phyloP scores from a whole-genome alignment of 129 eudicot genomes.

The Saposhnikovia divaricata region DNA sequence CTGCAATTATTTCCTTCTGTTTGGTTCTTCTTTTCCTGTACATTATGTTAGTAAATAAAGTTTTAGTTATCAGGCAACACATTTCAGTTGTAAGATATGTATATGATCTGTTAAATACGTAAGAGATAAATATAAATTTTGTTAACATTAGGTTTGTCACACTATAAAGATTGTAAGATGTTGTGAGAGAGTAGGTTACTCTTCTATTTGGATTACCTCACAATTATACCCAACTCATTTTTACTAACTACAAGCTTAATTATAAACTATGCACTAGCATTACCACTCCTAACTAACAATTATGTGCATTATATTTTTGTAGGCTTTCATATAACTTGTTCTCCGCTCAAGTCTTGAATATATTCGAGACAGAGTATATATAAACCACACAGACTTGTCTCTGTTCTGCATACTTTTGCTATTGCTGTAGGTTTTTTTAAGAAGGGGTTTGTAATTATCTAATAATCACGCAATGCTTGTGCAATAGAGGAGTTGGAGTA shows the following conservation, averaged over 20 bases:
- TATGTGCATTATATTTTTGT: not conserved
- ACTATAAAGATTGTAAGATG: not conserved
- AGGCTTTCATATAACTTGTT: not conserved
- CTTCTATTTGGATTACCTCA: not conserved
- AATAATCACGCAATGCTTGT: not conserved
- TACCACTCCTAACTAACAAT: not conserved
- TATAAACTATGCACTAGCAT: not conserved
- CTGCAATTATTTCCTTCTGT: not conserved
- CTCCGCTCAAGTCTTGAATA: not conserved
- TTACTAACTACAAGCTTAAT: too few relatives aligned
- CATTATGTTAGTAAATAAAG: not conserved
- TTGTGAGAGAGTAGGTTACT: conserved; percentile 3
- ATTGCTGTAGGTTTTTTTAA: not conserved
- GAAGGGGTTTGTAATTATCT: not conserved
- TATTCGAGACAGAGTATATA: not conserved
- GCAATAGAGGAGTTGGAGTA: not conserved
- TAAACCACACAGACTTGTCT: not conserved
- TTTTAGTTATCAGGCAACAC: not conserved
- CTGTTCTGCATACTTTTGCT: too few relatives aligned
- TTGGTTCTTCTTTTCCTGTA: conserved; percentile 3
- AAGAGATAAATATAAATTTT: not conserved
- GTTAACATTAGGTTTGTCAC: not conserved
- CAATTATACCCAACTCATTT: not conserved
- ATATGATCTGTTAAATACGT: not conserved
- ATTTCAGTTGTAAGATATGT: not conserved